Percentiles rank a stretch among this genome's conserved stretches.
These are phyloP conservation scores for Cordyceps javanica DNA, from an alignment of 2,329 filamentous ascomycete species.

Conservation along the genomic window DNA sequence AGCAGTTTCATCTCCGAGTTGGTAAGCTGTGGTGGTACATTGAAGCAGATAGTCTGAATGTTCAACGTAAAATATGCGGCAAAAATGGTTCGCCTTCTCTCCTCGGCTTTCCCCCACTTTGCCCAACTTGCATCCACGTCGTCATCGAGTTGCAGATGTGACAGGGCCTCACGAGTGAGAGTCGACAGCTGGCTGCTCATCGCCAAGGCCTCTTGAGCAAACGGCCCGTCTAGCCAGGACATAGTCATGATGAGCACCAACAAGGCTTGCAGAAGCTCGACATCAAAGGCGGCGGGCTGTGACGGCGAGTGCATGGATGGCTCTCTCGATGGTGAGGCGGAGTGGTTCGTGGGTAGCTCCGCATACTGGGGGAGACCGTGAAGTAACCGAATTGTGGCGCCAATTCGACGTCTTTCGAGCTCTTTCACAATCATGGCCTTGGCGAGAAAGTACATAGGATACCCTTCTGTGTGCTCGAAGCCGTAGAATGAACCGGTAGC, in stretches of 20 bases:
- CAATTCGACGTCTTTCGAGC: conserved; percentile 32
- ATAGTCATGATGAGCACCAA: conserved; percentile 51
- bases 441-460: conserved; percentile 51
- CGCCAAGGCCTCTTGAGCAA: conserved; percentile 50
- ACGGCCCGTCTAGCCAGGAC: conserved; percentile 52
- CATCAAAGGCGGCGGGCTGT: conserved; percentile 16
- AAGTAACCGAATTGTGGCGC: conserved; percentile 10
- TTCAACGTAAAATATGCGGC: conserved; percentile 48
- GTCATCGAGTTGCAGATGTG: conserved; percentile 24
- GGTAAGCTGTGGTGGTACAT: conserved; percentile 51
- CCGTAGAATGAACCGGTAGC: conserved; percentile 42
- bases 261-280: conserved; percentile 44
- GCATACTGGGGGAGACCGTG: conserved; percentile 21
- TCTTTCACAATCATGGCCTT: conserved; percentile 47
- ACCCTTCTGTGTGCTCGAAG: conserved; percentile 43
- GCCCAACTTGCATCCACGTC: conserved; percentile 29
- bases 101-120: conserved; percentile 38
- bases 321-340: not conserved
- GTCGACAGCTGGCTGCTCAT: conserved; percentile 51
- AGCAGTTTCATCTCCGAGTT: conserved; percentile 24
- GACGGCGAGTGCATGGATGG: not conserved
- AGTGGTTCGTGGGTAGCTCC: conserved; percentile 1
- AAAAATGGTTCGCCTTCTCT: conserved; percentile 25
- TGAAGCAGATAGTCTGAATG: conserved; percentile 55
- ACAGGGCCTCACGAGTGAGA: conserved; percentile 45